phyloP scores from a whole-genome alignment of 106 monocot genomes.

The Alisma plantagoaquatica region DNA sequence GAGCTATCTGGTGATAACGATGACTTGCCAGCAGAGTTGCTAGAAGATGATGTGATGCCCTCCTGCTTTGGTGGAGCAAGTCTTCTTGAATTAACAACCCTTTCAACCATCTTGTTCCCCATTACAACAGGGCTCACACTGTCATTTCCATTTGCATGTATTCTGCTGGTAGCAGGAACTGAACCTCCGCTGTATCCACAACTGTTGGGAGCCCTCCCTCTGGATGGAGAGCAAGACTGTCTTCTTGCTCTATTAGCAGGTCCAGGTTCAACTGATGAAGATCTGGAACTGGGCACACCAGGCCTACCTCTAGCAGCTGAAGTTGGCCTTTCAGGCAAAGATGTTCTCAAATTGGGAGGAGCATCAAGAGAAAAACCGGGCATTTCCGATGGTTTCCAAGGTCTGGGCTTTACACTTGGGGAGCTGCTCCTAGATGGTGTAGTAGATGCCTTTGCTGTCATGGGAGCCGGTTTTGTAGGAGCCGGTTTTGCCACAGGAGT shows the following conservation, averaged over 20 bases:
- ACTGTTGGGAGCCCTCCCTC: slow-evolving; percentile 61
- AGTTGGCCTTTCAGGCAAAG: slow-evolving; percentile 54
- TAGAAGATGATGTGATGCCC: slow-evolving; percentile 12
- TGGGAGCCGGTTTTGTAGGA: slow-evolving; percentile 13
- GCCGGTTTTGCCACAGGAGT: not conserved
- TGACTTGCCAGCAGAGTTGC: slow-evolving; percentile 18
- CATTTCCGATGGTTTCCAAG: slow-evolving; percentile 72
- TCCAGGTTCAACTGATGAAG: slow-evolving; percentile 52
- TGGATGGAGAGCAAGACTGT: slow-evolving; percentile 75
- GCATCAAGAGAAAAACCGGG: slow-evolving; percentile 60
- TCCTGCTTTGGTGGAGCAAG: slow-evolving; percentile 69
- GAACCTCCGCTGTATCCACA: slow-evolving; percentile 28
- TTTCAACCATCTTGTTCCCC: slow-evolving; percentile 82
- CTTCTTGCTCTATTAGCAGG: slow-evolving; percentile 28
- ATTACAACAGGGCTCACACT: slow-evolving; percentile 45
- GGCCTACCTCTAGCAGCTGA: slow-evolving; percentile 69
- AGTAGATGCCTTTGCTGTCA: not conserved
- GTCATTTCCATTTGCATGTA: slow-evolving; percentile 25
- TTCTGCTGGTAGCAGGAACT: slow-evolving; percentile 35
- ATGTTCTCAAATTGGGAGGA: slow-evolving; percentile 64
- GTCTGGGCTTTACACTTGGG: slow-evolving; percentile 58
- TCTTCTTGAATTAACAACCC: slow-evolving; percentile 62
- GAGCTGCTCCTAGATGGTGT: slow-evolving; percentile 37
- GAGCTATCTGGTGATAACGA: slow-evolving; percentile 35
- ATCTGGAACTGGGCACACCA: slow-evolving; percentile 50